Base-by-base conservation (phyloP, 2,329 filamentous ascomycete genomes). In the Fusarium tuaranense region DNA sequence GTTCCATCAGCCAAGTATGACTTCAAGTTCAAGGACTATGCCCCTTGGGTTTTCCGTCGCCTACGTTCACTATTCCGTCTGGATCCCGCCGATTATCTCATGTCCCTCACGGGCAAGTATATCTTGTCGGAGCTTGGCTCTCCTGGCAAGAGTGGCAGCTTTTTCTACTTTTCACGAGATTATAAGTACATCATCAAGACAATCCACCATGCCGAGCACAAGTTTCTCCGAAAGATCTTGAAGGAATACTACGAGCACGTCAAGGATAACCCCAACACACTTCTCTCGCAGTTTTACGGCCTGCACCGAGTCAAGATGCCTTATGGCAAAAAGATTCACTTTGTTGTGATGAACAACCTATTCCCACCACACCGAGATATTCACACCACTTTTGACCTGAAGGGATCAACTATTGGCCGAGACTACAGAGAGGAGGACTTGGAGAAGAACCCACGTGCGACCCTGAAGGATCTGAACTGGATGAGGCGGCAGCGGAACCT, bases 161-260 rank as follows among this genome's bases (percentile, higher is more conserved):
- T 99, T 86, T 99, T 99, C 86, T 99, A 99, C 87, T 99, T 98
- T 85, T 98, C 97, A 58, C 90, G 97, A 79, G 97, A 99, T 85
- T 99, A 99, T 89, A 98, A 98, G 85, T 99, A 99, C 85, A 99
- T 99, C 85, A 99, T 99, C 90, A 99, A 99, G 86, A 99, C 97
- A 25, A 98, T 99, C 77, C 97, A 99, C 82, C 97, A 98, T 79
- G 91, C 92, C 78, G 97, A 99, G 83, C 94, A 96, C 87, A 95
- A 95, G 80, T 95, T 96, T 74, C 88, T 97, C 59, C 89, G 94
- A 62, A 95, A 93, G 83, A 94, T 96, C 68, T 86, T 97, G 67
- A 94, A 93, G 81, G 94, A 98, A 71, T 99, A 99, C 84, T 98
- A 98, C 85, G 88, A 93, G 67, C 97, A 99, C 82, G 95, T 98